Conservation (phyloP, 164 flowering plant species). For the Piper longum region DNA sequence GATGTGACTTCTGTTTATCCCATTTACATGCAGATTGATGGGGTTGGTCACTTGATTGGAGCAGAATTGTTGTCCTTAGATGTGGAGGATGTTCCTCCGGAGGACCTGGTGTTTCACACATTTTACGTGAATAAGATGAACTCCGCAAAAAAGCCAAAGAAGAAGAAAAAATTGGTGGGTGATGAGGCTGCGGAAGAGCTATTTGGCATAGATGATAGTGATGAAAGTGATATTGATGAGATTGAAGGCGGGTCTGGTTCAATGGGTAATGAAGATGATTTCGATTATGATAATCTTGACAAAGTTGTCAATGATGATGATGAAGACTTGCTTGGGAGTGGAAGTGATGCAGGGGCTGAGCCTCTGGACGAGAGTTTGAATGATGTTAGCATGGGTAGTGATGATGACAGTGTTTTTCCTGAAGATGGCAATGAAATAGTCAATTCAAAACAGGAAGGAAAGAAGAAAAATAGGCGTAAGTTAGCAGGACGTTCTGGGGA, state of each 20-base stretch:
- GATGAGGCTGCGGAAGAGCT: slow-evolving; percentile 65
- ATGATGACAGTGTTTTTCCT: slow-evolving; percentile 3
- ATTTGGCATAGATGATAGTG: slow-evolving; percentile 31
- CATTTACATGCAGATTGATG: slow-evolving; percentile 49
- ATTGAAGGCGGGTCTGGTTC: slow-evolving; percentile 60
- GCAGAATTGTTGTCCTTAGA: slow-evolving; percentile 71
- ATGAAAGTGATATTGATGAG: slow-evolving; percentile 82
- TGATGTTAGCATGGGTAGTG: slow-evolving; percentile 11
- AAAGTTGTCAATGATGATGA: slow-evolving; percentile 58
- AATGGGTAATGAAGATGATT: slow-evolving; percentile 40
- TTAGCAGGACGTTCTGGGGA: slow-evolving; percentile 18
- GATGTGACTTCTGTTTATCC: not conserved
- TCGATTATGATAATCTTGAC: slow-evolving; percentile 77
- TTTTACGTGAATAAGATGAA: slow-evolving; percentile 70
- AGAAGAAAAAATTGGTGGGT: slow-evolving; percentile 56
- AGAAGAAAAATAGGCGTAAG: slow-evolving; percentile 34
- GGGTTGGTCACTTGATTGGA: slow-evolving; percentile 59
- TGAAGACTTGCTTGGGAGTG: slow-evolving; percentile 60
- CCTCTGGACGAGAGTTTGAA: slow-evolving; percentile 26
- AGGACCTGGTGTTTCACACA: slow-evolving; percentile 89
- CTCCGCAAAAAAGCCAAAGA: slow-evolving; percentile 60
- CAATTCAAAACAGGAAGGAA: slow-evolving; percentile 1
- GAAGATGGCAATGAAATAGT: slow-evolving; percentile 5
- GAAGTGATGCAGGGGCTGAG: slow-evolving; percentile 49
- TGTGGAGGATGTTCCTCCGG: slow-evolving; percentile 81